Base-by-base conservation (phyloP, 1,139 yeast species). In the Blastobotrys buckinghamii region DNA sequence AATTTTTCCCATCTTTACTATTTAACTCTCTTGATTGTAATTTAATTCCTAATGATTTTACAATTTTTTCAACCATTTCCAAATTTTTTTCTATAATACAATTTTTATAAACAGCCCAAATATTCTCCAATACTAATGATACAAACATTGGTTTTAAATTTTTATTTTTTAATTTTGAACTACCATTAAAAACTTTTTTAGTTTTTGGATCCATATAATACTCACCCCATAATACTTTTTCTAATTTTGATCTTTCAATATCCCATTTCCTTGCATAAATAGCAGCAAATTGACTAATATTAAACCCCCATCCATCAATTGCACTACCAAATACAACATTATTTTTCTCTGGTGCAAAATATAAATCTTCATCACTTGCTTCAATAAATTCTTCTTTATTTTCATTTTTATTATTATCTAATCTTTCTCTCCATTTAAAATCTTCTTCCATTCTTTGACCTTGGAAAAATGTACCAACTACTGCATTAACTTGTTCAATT, bases 251-350 rank as follows among this genome's bases (percentile, higher is more conserved):
- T 53, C 89, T 81, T 54, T 88, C 85, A 57, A 92, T 84, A 0
- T 96, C 97, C 34, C 92, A 71, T 60, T 88, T 89, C 36, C 81
- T 79, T 68, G 84, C 94, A 62, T 88, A 88, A 37, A 94, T 81
- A 51, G 85, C 82, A 6, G 97, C 87, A 68, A 92, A 85, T 52
- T 94, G 96, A 51, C 86, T 80, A 36, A 94, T 74, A 45, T 89
- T 85, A 66, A 94, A 94, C 0, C 97, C 98, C 98, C 98, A 94
- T 4, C 97, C 97, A 67, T 92, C 98, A 22, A 85, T 74, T 0
- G 98, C 98, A 38, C 95, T 84, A 0, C 96, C 90, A 70, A 94
- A 92, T 1, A 94, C 81, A 6, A 94, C 97, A 63, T 94, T 94
- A 64, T 90, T 89, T 60, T 79, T 77, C 48, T 85, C 89, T 0